phyloP scores from a whole-genome alignment of 169 alveolate species.

The Plasmodium inui region DNA sequence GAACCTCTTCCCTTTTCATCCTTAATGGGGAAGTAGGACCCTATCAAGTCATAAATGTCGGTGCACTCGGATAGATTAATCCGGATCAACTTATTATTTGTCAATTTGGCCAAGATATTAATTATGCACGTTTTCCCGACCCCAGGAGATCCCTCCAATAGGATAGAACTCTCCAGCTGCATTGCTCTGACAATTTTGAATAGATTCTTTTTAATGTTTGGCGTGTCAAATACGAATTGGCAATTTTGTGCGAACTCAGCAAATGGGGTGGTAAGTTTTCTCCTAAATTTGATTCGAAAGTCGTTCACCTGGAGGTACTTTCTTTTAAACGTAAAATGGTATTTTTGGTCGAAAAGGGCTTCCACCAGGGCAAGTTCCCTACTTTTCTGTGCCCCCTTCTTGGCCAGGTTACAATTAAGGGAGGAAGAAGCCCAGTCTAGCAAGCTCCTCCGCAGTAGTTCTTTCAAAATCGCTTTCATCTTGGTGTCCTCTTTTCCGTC shows the following conservation, averaged over 20 bases:
- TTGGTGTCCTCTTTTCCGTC: constrained; percentile 61
- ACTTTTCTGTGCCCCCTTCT: not conserved
- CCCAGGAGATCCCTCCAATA: constrained; percentile 99
- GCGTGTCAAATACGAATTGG: constrained; percentile 91
- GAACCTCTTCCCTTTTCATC: constrained; percentile 32
- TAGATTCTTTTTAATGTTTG: constrained; percentile 91
- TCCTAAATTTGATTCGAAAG: constrained; percentile 28
- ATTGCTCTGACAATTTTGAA: constrained; percentile 93
- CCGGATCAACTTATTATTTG: constrained; percentile 91
- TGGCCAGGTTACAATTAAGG: not conserved
- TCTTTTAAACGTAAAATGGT: constrained; percentile 10
- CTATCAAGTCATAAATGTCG: constrained; percentile 94
- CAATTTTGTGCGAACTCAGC: not conserved
- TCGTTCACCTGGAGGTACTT: constrained; percentile 34
- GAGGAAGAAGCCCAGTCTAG: not conserved
- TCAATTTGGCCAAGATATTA: constrained; percentile 90
- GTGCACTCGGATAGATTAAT: constrained; percentile 97
- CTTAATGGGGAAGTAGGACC: constrained; percentile 90
- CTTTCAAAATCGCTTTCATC: constrained; percentile 13
- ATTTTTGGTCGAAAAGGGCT: not conserved
- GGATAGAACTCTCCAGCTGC: constrained; percentile 91
- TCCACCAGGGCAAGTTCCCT: not conserved
- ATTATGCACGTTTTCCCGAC: constrained; percentile 98
- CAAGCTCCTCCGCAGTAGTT: constrained; percentile 10
- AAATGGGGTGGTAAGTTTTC: not conserved